These are phyloP conservation scores for Sonneratia caseolaris DNA, from an alignment of 345 rosid genomes.

Conservation along the genomic window DNA sequence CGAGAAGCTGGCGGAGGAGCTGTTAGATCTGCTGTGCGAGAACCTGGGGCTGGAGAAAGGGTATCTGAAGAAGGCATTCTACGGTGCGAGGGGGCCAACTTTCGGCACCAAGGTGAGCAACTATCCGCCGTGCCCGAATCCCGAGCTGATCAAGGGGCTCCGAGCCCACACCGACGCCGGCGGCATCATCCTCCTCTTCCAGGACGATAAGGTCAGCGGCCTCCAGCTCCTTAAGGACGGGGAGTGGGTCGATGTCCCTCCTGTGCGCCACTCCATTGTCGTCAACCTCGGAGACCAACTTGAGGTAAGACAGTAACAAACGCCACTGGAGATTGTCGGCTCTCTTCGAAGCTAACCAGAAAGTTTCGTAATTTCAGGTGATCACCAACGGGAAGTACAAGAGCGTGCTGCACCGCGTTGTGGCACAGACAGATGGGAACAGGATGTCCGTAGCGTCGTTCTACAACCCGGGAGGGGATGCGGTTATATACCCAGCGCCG, in stretches of 20 bases:
- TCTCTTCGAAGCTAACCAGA: too few species aligned
- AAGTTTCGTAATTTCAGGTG: slow-evolving; percentile 28
- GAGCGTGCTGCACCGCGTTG: slow-evolving; percentile 79
- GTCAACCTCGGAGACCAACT: slow-evolving; percentile 90
- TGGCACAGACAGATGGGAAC: slow-evolving; percentile 62
- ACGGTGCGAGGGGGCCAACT: slow-evolving; percentile 62
- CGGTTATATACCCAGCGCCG: slow-evolving; percentile 75
- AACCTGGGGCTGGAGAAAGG: slow-evolving; percentile 78
- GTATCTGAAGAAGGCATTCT: slow-evolving; percentile 54
- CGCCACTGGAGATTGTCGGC: too few species aligned
- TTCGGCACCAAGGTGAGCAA: slow-evolving; percentile 92
- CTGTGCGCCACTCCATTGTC: slow-evolving; percentile 87
- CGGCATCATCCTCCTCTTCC: slow-evolving; percentile 82
- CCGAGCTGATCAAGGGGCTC: slow-evolving; percentile 82
- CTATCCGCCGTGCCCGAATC: slow-evolving; percentile 96
- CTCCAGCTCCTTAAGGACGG: slow-evolving; percentile 92
- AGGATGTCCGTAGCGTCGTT: slow-evolving; percentile 92
- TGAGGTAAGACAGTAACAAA: slow-evolving; percentile 36
- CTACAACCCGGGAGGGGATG: slow-evolving; percentile 86
- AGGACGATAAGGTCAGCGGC: slow-evolving; percentile 81
- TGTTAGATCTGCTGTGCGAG: slow-evolving; percentile 69
- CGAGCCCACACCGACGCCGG: slow-evolving; percentile 99
- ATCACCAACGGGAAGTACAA: slow-evolving; percentile 89
- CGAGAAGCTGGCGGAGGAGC: slow-evolving; percentile 78
- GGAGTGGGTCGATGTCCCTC: slow-evolving; percentile 85